Base-by-base conservation (phyloP, 179 eudicot species). In the Actinidia chinensis region DNA sequence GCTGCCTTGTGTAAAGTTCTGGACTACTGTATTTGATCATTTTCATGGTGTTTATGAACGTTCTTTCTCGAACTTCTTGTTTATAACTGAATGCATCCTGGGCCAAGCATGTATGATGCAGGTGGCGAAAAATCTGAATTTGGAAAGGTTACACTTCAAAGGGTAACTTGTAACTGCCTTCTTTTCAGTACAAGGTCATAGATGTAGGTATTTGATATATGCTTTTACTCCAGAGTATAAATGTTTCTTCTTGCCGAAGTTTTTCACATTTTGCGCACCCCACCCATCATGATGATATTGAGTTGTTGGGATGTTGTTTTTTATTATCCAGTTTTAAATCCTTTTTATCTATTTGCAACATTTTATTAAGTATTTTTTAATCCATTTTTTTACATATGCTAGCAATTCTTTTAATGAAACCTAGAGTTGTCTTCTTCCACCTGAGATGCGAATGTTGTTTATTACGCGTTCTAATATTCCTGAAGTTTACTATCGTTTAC, bases 91-190 rank as follows among this genome's bases (percentile, higher is more conserved):
- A 70, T 66, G 58, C 70, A 61, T 69, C 59, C 70, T 69, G 5
- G 55, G 55, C 12, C 23, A 47, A 8, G 9, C 68, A 8, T 3
- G 15, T 75, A 23, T 79, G 56, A 71, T 83, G 73, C 72, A 95
- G 98, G 91, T 85, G 97, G 93, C 88, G 98, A 97, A 90, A 82
- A 82, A 81, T 95, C 56, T 90, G 98, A 66, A 89, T 95, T 48
- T 95, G 98, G 98, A 95, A 90, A 86, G 97, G 91, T 80, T 95
- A 89, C 80, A 77, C 86, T 74, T 69, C 78, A 54, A 86, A 73
- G 86, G 95, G 90, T 22, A 82, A 84, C 94, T 93, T 71, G 98
- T 95, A 83, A 90, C 99, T 75, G 99, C 94, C 12, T 95, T 95
- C 75, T 84, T 92, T 70, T 86, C 98, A 67, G 73, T 95, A 78